Conservation (phyloP, 2,329 filamentous ascomycete species). For the Cladosporium velox region DNA sequence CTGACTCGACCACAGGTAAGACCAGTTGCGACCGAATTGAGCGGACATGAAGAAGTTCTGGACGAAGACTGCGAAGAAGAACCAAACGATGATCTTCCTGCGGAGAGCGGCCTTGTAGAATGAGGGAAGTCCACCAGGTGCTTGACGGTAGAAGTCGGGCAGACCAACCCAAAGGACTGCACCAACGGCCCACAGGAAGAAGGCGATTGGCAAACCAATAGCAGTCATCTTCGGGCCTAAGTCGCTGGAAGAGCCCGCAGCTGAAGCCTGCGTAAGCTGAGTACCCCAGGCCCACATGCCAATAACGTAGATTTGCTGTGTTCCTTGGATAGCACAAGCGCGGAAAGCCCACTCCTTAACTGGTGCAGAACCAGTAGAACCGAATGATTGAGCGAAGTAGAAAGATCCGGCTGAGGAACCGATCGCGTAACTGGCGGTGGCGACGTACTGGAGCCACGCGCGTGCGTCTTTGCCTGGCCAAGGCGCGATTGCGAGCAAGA, state of each 20-base stretch:
- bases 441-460: conserved; percentile 61
- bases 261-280: conserved; percentile 24
- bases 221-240: conserved; percentile 41
- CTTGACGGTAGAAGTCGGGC: conserved; percentile 66
- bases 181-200: conserved; percentile 60
- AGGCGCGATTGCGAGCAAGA: conserved; percentile 65
- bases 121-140: conserved; percentile 63
- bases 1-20: conserved; percentile 61
- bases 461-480: conserved; percentile 48
- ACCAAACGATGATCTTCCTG: conserved; percentile 68
- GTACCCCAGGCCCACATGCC: conserved; percentile 69
- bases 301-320: conserved; percentile 66
- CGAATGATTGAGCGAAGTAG: conserved; percentile 67
- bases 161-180: conserved; percentile 61
- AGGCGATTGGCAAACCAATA: conserved; percentile 59
- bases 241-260: conserved; percentile 8
- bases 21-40: conserved; percentile 68
- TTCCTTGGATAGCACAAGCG: conserved; percentile 66
- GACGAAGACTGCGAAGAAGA: conserved; percentile 63
- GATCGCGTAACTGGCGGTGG: conserved; percentile 62
- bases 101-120: conserved; percentile 65
- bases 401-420: conserved; percentile 65
- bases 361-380: conserved; percentile 54
- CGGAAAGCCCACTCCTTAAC: conserved; percentile 68
- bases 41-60: conserved; percentile 69